phyloP scores from a whole-genome alignment of 371 early-diverging fungal genomes.

The Mucor racemosus region DNA sequence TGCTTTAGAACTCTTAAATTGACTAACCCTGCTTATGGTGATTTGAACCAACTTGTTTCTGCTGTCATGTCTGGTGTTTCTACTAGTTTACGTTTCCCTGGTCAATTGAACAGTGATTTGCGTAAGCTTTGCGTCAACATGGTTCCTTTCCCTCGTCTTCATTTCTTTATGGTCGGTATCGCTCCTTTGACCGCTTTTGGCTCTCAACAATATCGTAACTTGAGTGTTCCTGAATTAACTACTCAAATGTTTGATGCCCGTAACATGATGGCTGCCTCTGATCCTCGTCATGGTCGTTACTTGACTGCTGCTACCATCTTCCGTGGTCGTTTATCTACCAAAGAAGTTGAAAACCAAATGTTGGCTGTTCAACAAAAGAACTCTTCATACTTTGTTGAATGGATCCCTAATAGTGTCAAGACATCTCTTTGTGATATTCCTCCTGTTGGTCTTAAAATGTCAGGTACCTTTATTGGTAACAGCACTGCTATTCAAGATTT shows the following conservation, averaged over 20 bases:
- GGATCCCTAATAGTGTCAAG: conserved; percentile 99
- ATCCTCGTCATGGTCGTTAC: conserved; percentile 97
- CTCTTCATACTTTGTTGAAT: conserved; percentile 98
- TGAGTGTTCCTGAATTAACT: conserved; percentile 93
- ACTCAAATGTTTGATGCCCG: conserved; percentile 98
- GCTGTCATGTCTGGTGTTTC: conserved; percentile 96
- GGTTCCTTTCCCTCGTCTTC: conserved; percentile 99
- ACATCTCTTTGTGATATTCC: conserved; percentile 98
- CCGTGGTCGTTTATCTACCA: conserved; percentile 98
- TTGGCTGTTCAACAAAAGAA: conserved; percentile 93
- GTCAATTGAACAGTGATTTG: conserved; percentile 98
- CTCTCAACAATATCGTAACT: conserved; percentile 86
- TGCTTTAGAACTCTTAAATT: conserved; percentile 88
- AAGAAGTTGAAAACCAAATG: conserved; percentile 99
- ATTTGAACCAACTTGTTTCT: conserved; percentile 86
- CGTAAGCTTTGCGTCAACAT: conserved; percentile 99
- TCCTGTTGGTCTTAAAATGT: conserved; percentile 96
- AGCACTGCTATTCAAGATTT: conserved; percentile 98
- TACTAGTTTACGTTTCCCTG: conserved; percentile 98
- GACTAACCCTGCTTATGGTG: conserved; percentile 80
- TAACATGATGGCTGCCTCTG: conserved; percentile 99
- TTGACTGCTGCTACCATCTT: conserved; percentile 97
- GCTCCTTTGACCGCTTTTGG: conserved; percentile 95
- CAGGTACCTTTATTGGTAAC: conserved; percentile 98
- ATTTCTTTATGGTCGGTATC: conserved; percentile 99